Evolutionary conservation across 805 yeast species (phyloP), one percentile per base, ranked within the genome.

Genomic region (Candida cerambycidarum): DNA sequence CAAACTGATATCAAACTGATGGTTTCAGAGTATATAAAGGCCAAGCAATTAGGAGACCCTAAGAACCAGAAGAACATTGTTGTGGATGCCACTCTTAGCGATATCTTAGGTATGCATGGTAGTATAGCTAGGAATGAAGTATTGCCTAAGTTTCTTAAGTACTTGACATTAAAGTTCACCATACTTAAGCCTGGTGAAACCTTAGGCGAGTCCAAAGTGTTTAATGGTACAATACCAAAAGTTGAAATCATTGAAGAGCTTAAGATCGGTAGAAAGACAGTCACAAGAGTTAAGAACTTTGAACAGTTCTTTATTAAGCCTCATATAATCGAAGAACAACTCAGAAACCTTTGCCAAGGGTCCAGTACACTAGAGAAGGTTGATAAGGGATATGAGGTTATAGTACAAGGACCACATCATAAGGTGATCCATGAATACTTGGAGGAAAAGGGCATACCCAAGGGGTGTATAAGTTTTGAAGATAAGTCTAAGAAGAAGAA

Each of bases 381-480:
- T 12, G 75, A 78, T 39, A 82, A 83, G 4, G 75, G 73, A 29
- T 61, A 71, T 31, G 95, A 87, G 54, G 89, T 93, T 3, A 75
- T 81, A 36, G 95, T 93, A 2, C 98, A 93, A 65, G 99, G 99
- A 0, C 85, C 92, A 2, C 98, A 92, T 58, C 80, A 81, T 17
- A 75, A 78, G 36, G 59, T 74, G 0, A 78, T 85, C 9, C 65
- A 73, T n/a, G 83, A 81, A 2, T 59, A 83, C 34, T 63, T 90
- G 44, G 73, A 66, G 33, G 67, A 65, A 4, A 68, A 79, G 44
- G 95, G 96, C 0, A 63, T 92, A 18, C 82, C 84, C 17, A 59
- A 74, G 3, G 60, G 73, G 13, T 85, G 84, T 83, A 81, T 92
- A 13, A 76, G 74, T 17, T 75, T 78, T 44, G 81, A 76, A 43